Evolutionary conservation across 306 rosid genomes (phyloP), one percentile per base, ranked within the genome.

Genomic region (Vachellia pachyceras): DNA sequence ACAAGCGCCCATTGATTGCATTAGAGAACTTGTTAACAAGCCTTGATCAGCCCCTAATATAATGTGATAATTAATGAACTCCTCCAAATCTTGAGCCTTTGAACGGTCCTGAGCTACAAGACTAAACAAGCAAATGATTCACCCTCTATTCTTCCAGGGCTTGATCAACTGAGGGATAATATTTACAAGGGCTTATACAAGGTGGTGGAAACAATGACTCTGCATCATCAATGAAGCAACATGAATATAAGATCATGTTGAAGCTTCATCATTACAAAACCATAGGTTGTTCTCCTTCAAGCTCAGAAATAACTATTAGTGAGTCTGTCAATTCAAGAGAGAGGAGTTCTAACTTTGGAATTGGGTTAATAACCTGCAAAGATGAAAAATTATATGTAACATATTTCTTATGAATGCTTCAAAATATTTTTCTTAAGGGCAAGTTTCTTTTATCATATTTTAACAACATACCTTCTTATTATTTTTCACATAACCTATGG

Each of bases 231-330:
- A 12, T 17, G 29, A 36, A 66, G 15, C 47, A 18, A n/a, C 29
- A 39, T 10, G 47, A 44, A 67, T 10, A 10, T 44, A 7, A 37
- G 71, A 37, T 15, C 36, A 65, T 65, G 76, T 40, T 65, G 47
- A 77, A 68, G 61, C 71, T 60, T 69, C 37, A 44, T 18, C 50
- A 72, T 79, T 79, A 84, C 85, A 83, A 7, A 33, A 84, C 5
- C 35, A 91, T 76, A 17, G 97, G 97, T 49, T 90, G 96, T 82
- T 92, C 97, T 85, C 94, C 97, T 86, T 95, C 97, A 50, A 92
- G 91, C 85, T 95, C 98, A 39, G 99, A 95, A 80, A 95, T 91
- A 77, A 95, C 99, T 58, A 95, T 93, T 81, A 95, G 82, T 2
- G 93, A 91, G 71, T 95, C 99, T 7, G 92, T 90, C 88, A 86